These are phyloP conservation scores for Carex littledalei DNA, from an alignment of 176 grass and related monocot species.

Conservation along the genomic window DNA sequence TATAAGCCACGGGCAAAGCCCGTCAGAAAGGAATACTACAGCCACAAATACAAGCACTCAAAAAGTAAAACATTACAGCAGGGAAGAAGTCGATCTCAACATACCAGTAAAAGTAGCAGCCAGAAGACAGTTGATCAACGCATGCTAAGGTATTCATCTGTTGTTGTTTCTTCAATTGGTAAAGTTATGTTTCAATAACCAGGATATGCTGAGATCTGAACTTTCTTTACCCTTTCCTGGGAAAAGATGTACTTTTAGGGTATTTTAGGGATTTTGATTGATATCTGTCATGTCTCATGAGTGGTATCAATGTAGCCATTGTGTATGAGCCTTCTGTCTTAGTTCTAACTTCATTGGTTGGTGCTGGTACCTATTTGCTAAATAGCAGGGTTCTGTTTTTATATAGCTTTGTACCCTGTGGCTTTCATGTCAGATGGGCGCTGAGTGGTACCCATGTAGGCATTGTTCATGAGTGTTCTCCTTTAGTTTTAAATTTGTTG, in stretches of 20 bases:
- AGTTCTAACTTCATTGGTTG: not conserved
- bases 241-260: not conserved
- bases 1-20: constrained; percentile 25
- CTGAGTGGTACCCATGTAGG: not conserved
- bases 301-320: not conserved
- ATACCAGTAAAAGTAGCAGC: constrained; percentile 35
- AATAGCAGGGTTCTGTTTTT: not conserved
- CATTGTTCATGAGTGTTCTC: not conserved
- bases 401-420: not conserved
- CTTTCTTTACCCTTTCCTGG: not conserved
- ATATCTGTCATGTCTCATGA: not conserved
- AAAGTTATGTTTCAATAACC: not conserved
- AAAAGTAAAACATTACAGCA: constrained; percentile 33
- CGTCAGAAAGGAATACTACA: constrained; percentile 58
- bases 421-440: not conserved
- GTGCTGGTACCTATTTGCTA: not conserved
- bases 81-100: constrained; percentile 54
- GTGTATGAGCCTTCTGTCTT: not conserved
- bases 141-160: constrained; percentile 5
- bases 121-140: constrained; percentile 1
- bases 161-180: not conserved
- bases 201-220: not conserved
- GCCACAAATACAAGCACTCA: constrained; percentile 48
- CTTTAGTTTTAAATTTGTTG: not conserved
- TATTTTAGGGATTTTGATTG: not conserved